phyloP scores from a whole-genome alignment of 305 asterid genomes.

The Salvia sclarea region DNA sequence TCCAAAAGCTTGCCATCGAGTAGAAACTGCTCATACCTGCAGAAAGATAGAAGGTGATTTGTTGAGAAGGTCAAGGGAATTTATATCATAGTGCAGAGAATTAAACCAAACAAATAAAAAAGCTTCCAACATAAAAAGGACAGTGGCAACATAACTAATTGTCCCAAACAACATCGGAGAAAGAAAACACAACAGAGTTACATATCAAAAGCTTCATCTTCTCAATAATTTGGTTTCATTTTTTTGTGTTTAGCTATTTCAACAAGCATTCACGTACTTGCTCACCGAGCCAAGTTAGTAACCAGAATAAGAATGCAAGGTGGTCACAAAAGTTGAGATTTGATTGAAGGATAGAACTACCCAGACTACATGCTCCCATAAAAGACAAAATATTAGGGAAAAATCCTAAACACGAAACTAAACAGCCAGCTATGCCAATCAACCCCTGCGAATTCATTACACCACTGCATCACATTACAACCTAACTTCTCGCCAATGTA shows the following conservation, averaged over 20 bases:
- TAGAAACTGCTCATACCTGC: slow-evolving; percentile 80
- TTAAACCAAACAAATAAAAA: not conserved
- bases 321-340: not conserved
- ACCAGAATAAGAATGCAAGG: slow-evolving; percentile 12
- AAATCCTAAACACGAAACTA: slow-evolving; percentile 18
- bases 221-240: not conserved
- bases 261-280: slow-evolving; percentile 9
- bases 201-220: slow-evolving; percentile 14
- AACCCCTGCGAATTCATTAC: slow-evolving; percentile 10
- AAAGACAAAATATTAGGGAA: not conserved
- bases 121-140: slow-evolving; percentile 15
- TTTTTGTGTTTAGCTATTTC: not conserved
- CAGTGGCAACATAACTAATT: slow-evolving; percentile 15
- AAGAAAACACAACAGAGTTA: not conserved
- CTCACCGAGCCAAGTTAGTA: not conserved
- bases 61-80: slow-evolving; percentile 9
- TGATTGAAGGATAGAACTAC: too few relatives aligned
- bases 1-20: slow-evolving; percentile 89
- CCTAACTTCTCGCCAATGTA: not conserved
- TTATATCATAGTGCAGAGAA: not conserved
- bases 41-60: slow-evolving; percentile 20
- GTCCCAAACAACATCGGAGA: slow-evolving; percentile 10
- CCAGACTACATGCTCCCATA: not conserved
- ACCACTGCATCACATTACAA: slow-evolving; percentile 13
- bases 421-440: slow-evolving; percentile 21